Evolutionary conservation across 2,329 filamentous ascomycete species (phyloP).

Genomic region (Sclerotiophoma versabilis): DNA sequence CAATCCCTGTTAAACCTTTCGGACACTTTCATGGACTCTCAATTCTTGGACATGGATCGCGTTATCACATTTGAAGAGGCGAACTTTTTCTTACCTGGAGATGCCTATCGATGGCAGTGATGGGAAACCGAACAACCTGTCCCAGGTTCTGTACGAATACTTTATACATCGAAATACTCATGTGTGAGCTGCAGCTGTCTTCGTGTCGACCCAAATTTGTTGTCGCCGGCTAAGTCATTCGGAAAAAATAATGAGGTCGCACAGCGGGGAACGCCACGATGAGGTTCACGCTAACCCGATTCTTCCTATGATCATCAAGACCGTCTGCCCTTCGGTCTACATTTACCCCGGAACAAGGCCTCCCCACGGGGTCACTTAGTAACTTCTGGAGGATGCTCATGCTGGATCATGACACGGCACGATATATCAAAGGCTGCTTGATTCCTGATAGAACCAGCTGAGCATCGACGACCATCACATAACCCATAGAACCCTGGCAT

Average conservation of each 20-base stretch:
- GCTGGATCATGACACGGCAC: not conserved
- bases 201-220: not conserved
- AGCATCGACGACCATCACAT: not conserved
- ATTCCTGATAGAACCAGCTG: not conserved
- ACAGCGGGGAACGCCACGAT: not conserved
- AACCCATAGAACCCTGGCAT: not conserved
- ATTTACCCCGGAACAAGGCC: constrained; percentile 19
- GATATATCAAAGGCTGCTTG: not conserved
- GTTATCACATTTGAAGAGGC: constrained; percentile 48
- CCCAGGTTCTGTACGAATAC: not conserved
- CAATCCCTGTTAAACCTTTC: constrained; percentile 40
- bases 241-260: not conserved
- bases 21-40: constrained; percentile 43
- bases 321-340: constrained; percentile 17
- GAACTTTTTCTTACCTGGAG: constrained; percentile 43
- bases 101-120: constrained; percentile 39
- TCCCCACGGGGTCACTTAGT: constrained; percentile 1
- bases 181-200: not conserved
- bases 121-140: not conserved
- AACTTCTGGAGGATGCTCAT: not conserved
- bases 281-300: not conserved
- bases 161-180: not conserved
- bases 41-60: constrained; percentile 44
- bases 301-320: not conserved
- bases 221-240: not conserved